phyloP scores from a whole-genome alignment of 2,329 filamentous ascomycete species.

The Trichoderma sp. region DNA sequence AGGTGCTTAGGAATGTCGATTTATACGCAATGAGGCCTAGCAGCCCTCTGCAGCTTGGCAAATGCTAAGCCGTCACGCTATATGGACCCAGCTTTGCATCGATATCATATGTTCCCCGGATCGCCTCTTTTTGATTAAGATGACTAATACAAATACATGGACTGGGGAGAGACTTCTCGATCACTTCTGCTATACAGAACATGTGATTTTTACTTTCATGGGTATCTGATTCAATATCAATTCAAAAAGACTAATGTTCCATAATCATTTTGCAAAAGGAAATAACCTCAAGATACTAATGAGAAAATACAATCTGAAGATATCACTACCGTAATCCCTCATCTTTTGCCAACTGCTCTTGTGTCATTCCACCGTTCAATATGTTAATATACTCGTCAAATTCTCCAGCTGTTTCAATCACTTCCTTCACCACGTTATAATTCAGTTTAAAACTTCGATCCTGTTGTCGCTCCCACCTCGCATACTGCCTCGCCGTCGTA shows the following conservation, averaged over 20 bases:
- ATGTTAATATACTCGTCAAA: not conserved
- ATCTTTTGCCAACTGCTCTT: not conserved
- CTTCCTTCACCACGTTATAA: not conserved
- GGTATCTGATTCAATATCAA: not conserved
- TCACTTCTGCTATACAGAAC: not conserved
- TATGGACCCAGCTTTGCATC: slow-evolving; percentile 7
- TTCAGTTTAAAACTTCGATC: not conserved
- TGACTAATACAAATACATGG: not conserved
- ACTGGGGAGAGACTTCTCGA: not conserved
- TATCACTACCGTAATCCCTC: not conserved
- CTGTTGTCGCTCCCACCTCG: not conserved
- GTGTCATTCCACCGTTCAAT: not conserved
- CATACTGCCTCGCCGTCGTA: not conserved
- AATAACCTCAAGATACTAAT: not conserved
- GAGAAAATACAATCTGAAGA: not conserved
- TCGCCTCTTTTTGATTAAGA: not conserved
- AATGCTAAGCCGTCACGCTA: not conserved
- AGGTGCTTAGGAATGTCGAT: not conserved
- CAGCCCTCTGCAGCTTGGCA: not conserved
- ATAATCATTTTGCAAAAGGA: not conserved
- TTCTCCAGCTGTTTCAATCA: not conserved
- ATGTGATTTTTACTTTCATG: not conserved
- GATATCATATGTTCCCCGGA: not conserved
- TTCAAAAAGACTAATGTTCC: not conserved
- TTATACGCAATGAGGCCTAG: not conserved